Conservation (phyloP, 495 filamentous ascomycete species). For the Trypethelium eluteriae region DNA sequence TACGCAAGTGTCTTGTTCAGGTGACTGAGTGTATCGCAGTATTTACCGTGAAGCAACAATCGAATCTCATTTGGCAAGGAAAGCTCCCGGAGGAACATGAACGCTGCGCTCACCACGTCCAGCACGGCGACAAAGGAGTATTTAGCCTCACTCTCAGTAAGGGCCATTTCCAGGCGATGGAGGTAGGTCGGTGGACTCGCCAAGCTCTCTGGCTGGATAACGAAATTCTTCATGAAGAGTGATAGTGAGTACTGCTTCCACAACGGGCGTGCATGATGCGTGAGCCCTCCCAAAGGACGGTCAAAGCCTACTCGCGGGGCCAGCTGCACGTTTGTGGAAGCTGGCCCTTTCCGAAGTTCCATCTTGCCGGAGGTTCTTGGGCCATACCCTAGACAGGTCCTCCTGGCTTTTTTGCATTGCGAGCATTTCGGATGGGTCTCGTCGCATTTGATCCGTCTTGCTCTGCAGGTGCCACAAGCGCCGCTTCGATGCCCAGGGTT, state of each 20-base stretch:
- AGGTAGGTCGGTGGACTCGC: not conserved
- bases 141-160: not conserved
- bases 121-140: not conserved
- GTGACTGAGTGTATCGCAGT: not conserved
- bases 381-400: not conserved
- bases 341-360: not conserved
- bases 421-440: not conserved
- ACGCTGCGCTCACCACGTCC: not conserved
- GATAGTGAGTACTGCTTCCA: not conserved
- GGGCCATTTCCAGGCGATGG: not conserved
- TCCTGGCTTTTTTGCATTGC: not conserved
- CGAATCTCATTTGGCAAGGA: not conserved
- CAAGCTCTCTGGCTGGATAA: not conserved
- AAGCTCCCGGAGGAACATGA: not conserved
- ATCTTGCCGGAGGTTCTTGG: not conserved
- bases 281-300: not conserved
- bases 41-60: not conserved
- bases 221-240: not conserved
- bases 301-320: not conserved
- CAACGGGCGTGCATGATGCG: not conserved
- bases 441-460: conserved; percentile 2
- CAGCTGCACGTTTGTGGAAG: not conserved
- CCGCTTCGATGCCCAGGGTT: conserved; percentile 2
- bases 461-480: not conserved
- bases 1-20: not conserved